Conservation (phyloP, 1,284 basidiomycete species). For the Pseudozyma sp. region DNA sequence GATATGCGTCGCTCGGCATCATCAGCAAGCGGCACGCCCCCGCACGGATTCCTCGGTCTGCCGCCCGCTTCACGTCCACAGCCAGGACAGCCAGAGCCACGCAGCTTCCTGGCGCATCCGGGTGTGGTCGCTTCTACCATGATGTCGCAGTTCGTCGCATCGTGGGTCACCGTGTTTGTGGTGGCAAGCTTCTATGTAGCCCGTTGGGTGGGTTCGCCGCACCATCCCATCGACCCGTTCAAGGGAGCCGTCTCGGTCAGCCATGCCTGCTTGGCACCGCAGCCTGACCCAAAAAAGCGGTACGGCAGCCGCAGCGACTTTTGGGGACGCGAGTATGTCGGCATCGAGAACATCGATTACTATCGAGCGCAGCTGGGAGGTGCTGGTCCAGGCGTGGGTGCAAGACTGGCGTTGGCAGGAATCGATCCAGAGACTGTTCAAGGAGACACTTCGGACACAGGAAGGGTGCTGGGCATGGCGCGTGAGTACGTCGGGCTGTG, state of each 20-base stretch:
- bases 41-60: constrained; percentile 38
- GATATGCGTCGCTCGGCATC: constrained; percentile 29
- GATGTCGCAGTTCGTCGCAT: constrained; percentile 63
- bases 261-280: constrained; percentile 59
- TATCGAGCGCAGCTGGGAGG: constrained; percentile 53
- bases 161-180: constrained; percentile 55
- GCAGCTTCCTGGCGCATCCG: constrained; percentile 64
- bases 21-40: constrained; percentile 29
- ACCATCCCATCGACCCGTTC: constrained; percentile 66
- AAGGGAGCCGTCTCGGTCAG: constrained; percentile 66
- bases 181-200: constrained; percentile 63
- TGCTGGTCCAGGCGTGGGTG: constrained; percentile 34
- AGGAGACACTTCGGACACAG: constrained; percentile 23
- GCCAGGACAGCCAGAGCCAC: constrained; percentile 46
- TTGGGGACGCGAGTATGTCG: constrained; percentile 63
- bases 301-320: constrained; percentile 63
- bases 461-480: constrained; percentile 39
- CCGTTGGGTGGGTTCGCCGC: constrained; percentile 63
- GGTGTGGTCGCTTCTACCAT: constrained; percentile 69
- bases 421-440: constrained; percentile 30
- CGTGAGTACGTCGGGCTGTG: constrained; percentile 43
- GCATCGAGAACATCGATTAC: constrained; percentile 55
- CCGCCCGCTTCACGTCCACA: constrained; percentile 35
- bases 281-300: constrained; percentile 55
- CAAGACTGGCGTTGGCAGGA: constrained; percentile 40